Evolutionary conservation across 345 rosid genomes (phyloP), one percentile per base, ranked within the genome.

Genomic region (Viola odorata): DNA sequence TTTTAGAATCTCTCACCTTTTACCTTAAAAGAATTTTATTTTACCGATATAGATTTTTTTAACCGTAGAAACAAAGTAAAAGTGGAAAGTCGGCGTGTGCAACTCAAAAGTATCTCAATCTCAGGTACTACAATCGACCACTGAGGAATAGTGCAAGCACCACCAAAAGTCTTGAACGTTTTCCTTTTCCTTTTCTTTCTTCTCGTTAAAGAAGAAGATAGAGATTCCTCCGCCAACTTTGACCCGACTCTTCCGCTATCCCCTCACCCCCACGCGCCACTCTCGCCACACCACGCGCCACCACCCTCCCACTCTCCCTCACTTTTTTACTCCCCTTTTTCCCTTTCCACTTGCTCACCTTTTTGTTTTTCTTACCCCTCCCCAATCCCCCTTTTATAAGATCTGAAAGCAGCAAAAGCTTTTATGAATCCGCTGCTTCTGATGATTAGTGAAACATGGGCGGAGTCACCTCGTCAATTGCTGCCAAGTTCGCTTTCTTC

Each of bases 401-500:
- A 66, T 72, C 68, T 58, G 64, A 39, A 52, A 15, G 45, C 15
- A 50, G 32, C 14, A 50, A 10, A n/a, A 12, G 3, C 16, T 45
- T 75, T 67, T 72, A 79, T 78, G 82, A 79, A 65, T 51, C 44
- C 56, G 47, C 58, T 45, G 71, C 68, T 62, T 78, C 76, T 73
- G 65, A 78, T 79, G 79, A 73, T 57, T 44, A 42, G 41, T 67
- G 48, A 66, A 78, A 68, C 39, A 91, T 94, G 99, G 99, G 99
- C 76, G 99, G 88, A 47, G 99, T 94, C 38, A 94, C 97, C 42
- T 94, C 99, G 67, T 82, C 96, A 56, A 90, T 94, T 65, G 99
- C 99, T 49, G 86, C 99, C 9, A 94, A 94, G 73, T 94, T 94
- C 75, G 97, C 99, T 6, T 94, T 90, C 71, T 94, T 94, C 79